Base-by-base conservation (phyloP, 768 basidiomycete genomes). In the Suillus hirtellus region DNA sequence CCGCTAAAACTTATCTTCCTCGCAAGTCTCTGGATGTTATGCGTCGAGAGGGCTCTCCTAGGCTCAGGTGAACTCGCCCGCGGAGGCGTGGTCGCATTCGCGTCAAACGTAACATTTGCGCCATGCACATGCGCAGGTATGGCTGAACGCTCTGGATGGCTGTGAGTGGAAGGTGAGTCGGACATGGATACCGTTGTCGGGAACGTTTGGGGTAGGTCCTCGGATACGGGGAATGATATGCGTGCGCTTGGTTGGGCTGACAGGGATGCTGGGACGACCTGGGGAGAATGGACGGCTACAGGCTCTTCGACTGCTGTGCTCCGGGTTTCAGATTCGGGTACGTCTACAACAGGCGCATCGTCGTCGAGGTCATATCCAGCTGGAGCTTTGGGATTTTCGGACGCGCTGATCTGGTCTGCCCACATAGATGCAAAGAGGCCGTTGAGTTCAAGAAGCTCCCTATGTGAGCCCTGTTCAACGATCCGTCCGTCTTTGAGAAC, bases 401-500 rank as follows among this genome's bases (percentile, higher is more conserved):
- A 75, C 4, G 88, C 81, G 27, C 86, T 86, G 37, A 90, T 80
- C 70, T 96, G 92, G 71, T 93, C 87, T 1, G 90, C 87, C 95
- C 95, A 97, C 91, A 96, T 90, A 1, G 84, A 80, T 14, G 92
- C 89, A 69, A 95, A 95, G 44, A 86, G 70, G 59, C 92, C 92
- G 67, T 89, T 84, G 52, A 77, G 76, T 37, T 86, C 85, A 53
- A 95, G 76, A 38, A 97, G 80, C 65, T 95, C 92, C 63, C 84
- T 86, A 74, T 94, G 93, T 47, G 77, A 84, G 10, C 94, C 94
- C 64, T 85, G 84, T 75, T 98, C 96, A 44, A 90, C 80, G 52
- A 99, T 89, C 70, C 88, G 86, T 4, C 96, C 96, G 70, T 97
- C 90, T 68, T 92, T 91, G 64, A 99, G 86, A 31, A 97, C 95